Evolutionary conservation across 495 filamentous ascomycete genomes (phyloP).

Genomic region (Tuber borchii): DNA sequence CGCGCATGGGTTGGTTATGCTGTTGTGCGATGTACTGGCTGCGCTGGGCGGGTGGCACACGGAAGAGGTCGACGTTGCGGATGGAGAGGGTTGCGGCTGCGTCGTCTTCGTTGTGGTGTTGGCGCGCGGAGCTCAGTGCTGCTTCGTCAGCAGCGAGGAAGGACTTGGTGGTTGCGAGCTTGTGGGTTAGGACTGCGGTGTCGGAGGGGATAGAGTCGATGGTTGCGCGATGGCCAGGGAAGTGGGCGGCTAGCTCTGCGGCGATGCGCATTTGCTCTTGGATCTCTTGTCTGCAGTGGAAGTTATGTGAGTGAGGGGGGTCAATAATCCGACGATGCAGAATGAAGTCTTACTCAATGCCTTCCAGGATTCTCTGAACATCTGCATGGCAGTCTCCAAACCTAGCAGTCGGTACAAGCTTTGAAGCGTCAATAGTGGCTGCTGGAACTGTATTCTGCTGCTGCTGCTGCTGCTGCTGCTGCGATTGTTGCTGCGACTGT

Average conservation of each 20-base stretch:
- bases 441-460: conserved; percentile 56
- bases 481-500: conserved; percentile 49
- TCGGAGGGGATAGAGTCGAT: conserved; percentile 37
- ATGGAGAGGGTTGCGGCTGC: conserved; percentile 38
- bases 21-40: conserved; percentile 40
- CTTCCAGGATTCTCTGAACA: conserved; percentile 67
- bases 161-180: conserved; percentile 40
- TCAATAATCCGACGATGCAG: background rate
- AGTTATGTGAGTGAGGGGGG: background rate
- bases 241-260: conserved; percentile 19
- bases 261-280: conserved; percentile 38
- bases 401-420: conserved; percentile 76
- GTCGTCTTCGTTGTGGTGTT: conserved; percentile 33
- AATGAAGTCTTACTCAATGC: conserved; percentile 52
- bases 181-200: conserved; percentile 35
- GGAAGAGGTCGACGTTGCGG: conserved; percentile 39
- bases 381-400: conserved; percentile 81
- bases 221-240: conserved; percentile 31
- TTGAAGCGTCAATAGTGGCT: conserved; percentile 67
- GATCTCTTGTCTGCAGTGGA: conserved; percentile 23
- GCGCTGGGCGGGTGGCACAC: conserved; percentile 37
- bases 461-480: conserved; percentile 46
- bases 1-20: conserved; percentile 22
- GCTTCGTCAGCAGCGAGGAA: conserved; percentile 38
- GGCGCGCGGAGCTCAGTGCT: conserved; percentile 27